Conservation (phyloP, 768 basidiomycete species). For the Amanita inopinata region DNA sequence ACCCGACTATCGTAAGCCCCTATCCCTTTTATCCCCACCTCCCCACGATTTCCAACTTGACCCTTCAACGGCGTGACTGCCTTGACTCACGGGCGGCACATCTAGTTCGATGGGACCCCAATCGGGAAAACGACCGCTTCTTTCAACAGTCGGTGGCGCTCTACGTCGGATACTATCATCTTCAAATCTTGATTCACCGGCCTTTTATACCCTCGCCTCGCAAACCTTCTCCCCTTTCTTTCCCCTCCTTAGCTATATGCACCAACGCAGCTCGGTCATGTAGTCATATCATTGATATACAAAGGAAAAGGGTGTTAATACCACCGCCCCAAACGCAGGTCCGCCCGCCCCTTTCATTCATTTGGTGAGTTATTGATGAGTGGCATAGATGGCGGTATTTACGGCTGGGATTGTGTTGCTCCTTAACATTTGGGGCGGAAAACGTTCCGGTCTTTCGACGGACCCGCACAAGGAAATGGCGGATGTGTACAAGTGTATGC, state of each 20-base stretch:
- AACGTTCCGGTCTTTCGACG: conserved; percentile 34
- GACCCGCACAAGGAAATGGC: conserved; percentile 47
- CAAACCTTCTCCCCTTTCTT: conserved; percentile 35
- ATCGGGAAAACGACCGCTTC: conserved; percentile 30
- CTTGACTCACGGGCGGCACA: too few relatives aligned
- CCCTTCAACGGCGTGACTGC: too few relatives aligned
- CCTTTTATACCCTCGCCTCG: conserved; percentile 62
- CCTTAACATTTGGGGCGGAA: conserved; percentile 59
- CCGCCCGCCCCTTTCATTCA: conserved; percentile 7
- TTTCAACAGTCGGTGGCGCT: conserved; percentile 57
- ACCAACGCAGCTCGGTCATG: conserved; percentile 75
- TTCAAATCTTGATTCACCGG: conserved; percentile 68
- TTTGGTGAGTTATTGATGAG: neutral
- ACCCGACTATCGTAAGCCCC: conserved; percentile 43
- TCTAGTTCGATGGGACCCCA: conserved; percentile 48
- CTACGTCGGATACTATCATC: conserved; percentile 39
- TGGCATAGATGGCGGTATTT: conserved; percentile 28
- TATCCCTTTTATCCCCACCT: neutral
- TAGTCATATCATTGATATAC: conserved; percentile 65
- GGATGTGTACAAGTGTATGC: conserved; percentile 61
- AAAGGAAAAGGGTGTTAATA: conserved; percentile 26
- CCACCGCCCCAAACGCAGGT: conserved; percentile 28
- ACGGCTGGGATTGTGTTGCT: conserved; percentile 49
- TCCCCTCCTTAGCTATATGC: conserved; percentile 68
- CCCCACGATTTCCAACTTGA: too few relatives aligned